These are phyloP conservation scores for Myriosclerotinia duriaeana DNA, from an alignment of 2,329 filamentous ascomycete genomes.

Conservation along the genomic window DNA sequence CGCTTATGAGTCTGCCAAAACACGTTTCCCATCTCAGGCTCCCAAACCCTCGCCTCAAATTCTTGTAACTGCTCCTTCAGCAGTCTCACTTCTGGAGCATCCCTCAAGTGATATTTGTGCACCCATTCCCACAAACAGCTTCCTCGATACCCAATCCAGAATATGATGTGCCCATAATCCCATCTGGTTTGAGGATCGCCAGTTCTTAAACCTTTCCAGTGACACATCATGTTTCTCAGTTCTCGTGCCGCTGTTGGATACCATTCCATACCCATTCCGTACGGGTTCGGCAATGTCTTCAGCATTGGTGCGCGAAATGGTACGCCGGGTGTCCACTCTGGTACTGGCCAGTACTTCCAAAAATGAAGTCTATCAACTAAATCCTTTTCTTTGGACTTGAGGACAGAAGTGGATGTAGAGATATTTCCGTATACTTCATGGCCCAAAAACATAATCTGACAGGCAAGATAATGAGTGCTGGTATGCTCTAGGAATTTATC, in stretches of 20 bases:
- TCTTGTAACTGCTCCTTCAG: not conserved
- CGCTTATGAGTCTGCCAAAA: not conserved
- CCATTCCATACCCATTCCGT: constrained; percentile 11
- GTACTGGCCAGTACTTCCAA: not conserved
- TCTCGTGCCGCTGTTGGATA: not conserved
- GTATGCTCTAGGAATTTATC: not conserved
- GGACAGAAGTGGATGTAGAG: too few species aligned
- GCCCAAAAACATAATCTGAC: not conserved
- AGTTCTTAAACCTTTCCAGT: not conserved
- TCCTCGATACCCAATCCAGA: not conserved
- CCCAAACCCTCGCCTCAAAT: not conserved
- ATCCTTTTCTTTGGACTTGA: not conserved
- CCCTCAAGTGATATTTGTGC: not conserved
- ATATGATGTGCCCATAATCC: not conserved
- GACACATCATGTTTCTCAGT: not conserved
- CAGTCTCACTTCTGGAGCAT: not conserved
- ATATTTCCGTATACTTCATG: not conserved
- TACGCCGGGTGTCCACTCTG: not conserved
- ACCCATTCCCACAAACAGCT: not conserved
- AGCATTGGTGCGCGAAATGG: not conserved
- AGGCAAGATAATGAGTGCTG: not conserved
- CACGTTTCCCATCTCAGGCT: not conserved
- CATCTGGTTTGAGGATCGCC: not conserved
- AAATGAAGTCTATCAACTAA: not conserved
- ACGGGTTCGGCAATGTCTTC: not conserved